A percentile compares a stretch with the other conserved stretches of the same genome.
These are phyloP conservation scores for Fusarium sp. DNA, from an alignment of 2,329 filamentous ascomycete genomes.

Conservation along the genomic window DNA sequence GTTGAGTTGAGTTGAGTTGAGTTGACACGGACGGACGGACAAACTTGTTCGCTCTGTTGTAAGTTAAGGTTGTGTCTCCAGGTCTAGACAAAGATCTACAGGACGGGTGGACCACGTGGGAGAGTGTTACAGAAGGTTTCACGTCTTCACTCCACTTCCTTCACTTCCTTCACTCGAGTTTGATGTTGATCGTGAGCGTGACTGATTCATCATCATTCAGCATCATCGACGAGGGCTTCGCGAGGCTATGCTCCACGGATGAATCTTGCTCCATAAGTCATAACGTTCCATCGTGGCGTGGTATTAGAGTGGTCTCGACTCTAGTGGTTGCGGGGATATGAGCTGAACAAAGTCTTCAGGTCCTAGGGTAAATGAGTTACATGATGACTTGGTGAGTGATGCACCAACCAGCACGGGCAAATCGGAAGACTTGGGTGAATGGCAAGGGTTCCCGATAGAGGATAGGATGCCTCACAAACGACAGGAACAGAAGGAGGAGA, in stretches of 20 bases:
- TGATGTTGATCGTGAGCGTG: slow-evolving; percentile 24
- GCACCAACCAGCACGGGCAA: background rate
- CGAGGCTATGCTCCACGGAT: background rate
- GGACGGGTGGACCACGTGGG: slow-evolving; percentile 33
- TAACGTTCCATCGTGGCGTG: slow-evolving; percentile 16
- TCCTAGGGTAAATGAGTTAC: slow-evolving; percentile 2
- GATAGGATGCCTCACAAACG: slow-evolving; percentile 21
- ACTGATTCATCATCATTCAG: background rate
- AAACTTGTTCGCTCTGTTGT: background rate
- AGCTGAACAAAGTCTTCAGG: background rate
- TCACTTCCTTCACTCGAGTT: background rate
- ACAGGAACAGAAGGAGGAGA: slow-evolving; percentile 20
- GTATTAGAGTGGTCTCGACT: slow-evolving; percentile 19
- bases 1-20: background rate
- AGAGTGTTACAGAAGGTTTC: slow-evolving; percentile 25
- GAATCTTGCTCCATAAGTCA: background rate
- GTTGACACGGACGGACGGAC: background rate
- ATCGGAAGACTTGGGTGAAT: slow-evolving; percentile 17
- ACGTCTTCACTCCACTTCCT: background rate
- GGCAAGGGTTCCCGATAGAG: slow-evolving; percentile 9
- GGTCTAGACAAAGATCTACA: slow-evolving; percentile 5
- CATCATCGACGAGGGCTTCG: background rate
- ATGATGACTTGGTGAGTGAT: background rate
- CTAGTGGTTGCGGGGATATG: background rate
- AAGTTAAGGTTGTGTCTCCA: slow-evolving; percentile 15